Base-by-base conservation (phyloP, 1,284 basidiomycete genomes). In the Moniliophthora roreri region DNA sequence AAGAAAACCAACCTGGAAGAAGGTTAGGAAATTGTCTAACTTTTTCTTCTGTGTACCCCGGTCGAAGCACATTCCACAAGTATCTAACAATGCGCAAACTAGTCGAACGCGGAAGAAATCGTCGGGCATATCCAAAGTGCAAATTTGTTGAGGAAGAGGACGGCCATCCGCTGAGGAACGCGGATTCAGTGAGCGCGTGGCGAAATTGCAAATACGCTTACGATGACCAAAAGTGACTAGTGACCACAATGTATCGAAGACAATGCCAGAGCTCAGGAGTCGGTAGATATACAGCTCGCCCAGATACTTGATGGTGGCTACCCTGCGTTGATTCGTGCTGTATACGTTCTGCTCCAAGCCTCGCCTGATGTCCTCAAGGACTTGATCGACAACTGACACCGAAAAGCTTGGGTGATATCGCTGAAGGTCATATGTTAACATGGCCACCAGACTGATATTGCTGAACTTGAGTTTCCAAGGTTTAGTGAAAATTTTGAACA, bases 281-380 rank as follows among this genome's bases (percentile, higher is more conserved):
- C 96, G 84, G 67, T 97, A 98, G 69, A 97, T 98, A 71, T 98
- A 99, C 45, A 99, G 74, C 72, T 99, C 97, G 45, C 96, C 97
- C 2, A 99, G 81, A 68, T 95, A 98, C 69, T 95, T 96, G 62
- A 95, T 81, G 0, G 90, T 89, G 0, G 97, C 89, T 40, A 99
- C 80, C 50, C 97, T 80, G 58, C 93, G 84, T 75, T 99, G 97
- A 66, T 98, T 98, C 60, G 89, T 88, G 70, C 88, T 95, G 77
- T 98, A 99, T 35, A 93, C 77, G 68, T 99, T 99, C 64, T 91
- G 87, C 73, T 99, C 96, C 64, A 99, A 75, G 0, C 96, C 95
- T 34, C 86, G 76, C 50, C 95, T 81, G 42, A 98, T 82, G 66
- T 98, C 92, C 69, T 99, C 97, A 53, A 98, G 76, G 10, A 98